phyloP scores from a whole-genome alignment of 2,329 filamentous ascomycete species.

The Ascochyta fabae region DNA sequence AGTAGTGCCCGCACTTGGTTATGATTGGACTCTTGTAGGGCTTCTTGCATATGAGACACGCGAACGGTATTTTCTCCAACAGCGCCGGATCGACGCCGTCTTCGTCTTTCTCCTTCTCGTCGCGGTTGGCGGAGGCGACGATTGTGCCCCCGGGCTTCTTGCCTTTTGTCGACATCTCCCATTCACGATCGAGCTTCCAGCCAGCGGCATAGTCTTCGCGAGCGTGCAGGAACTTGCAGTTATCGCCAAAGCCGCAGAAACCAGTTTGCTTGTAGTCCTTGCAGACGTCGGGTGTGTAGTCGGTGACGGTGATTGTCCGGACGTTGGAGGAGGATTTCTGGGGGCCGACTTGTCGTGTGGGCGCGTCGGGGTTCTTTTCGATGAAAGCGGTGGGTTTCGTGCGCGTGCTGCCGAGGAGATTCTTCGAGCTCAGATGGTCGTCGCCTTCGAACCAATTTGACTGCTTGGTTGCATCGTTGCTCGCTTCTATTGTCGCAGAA shows the following conservation, averaged over 20 bases:
- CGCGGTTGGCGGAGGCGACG: constrained; percentile 65
- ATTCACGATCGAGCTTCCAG: constrained; percentile 94
- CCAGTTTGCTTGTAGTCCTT: constrained; percentile 85
- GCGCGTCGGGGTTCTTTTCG: constrained; percentile 78
- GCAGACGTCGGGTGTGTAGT: constrained; percentile 92
- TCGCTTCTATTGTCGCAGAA: constrained; percentile 65
- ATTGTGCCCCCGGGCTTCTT: constrained; percentile 59
- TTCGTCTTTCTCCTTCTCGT: constrained; percentile 50
- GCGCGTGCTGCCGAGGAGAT: constrained; percentile 65
- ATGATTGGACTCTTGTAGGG: constrained; percentile 80
- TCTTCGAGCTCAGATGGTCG: constrained; percentile 59
- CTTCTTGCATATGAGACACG: constrained; percentile 83
- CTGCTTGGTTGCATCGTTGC: constrained; percentile 88
- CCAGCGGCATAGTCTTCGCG: constrained; percentile 85
- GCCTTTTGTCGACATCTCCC: constrained; percentile 80
- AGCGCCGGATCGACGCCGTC: constrained; percentile 71
- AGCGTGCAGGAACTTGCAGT: constrained; percentile 81
- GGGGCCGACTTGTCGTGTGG: constrained; percentile 75
- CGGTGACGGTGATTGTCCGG: constrained; percentile 85
- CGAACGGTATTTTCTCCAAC: constrained; percentile 85
- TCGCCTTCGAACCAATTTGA: constrained; percentile 83
- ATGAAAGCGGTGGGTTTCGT: constrained; percentile 63
- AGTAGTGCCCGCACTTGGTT: constrained; percentile 94
- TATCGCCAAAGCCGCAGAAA: constrained; percentile 74
- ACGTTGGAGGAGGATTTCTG: constrained; percentile 89